Conservation (phyloP, 345 rosid genomes). For the Conringia planisiliqua region DNA sequence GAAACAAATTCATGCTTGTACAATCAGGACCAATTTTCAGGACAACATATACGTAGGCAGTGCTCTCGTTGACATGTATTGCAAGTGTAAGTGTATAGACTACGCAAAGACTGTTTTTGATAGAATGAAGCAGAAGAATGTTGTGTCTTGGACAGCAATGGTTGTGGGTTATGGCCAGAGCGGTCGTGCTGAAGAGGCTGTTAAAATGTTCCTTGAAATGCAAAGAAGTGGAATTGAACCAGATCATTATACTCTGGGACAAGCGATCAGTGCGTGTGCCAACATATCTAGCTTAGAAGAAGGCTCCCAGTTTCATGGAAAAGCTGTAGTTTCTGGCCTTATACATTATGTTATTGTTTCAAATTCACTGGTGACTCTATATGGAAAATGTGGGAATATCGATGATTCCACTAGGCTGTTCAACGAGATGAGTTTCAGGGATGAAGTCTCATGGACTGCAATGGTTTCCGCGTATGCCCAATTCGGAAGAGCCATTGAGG, state of each 20-base stretch:
- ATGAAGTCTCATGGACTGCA: conserved; percentile 95
- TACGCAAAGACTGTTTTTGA: conserved; percentile 66
- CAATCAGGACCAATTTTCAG: conserved; percentile 50
- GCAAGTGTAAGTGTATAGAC: conserved; percentile 60
- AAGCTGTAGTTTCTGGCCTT: conserved; percentile 60
- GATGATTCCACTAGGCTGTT: conserved; percentile 62
- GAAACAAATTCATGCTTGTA: conserved; percentile 63
- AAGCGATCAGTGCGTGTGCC: conserved; percentile 89
- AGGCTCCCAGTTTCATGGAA: conserved; percentile 84
- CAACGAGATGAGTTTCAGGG: conserved; percentile 65
- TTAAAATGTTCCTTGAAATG: conserved; percentile 61
- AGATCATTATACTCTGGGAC: conserved; percentile 80
- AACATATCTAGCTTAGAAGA: conserved; percentile 86
- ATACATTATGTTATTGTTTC: conserved; percentile 62
- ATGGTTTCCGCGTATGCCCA: conserved; percentile 82
- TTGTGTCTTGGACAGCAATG: conserved; percentile 95
- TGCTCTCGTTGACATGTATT: conserved; percentile 95
- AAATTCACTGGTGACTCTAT: conserved; percentile 79
- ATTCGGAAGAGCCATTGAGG: conserved; percentile 75
- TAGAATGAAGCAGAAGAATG: conserved; percentile 64
- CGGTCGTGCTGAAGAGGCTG: conserved; percentile 77
- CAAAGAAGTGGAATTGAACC: conserved; percentile 71
- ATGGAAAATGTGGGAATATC: conserved; percentile 83
- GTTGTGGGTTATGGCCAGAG: conserved; percentile 87
- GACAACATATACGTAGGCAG: conserved; percentile 74